Percentiles rank a stretch among this genome's conserved stretches.
Conservation (phyloP, 1,284 basidiomycete genomes). For the Puccinia sorghi region DNA sequence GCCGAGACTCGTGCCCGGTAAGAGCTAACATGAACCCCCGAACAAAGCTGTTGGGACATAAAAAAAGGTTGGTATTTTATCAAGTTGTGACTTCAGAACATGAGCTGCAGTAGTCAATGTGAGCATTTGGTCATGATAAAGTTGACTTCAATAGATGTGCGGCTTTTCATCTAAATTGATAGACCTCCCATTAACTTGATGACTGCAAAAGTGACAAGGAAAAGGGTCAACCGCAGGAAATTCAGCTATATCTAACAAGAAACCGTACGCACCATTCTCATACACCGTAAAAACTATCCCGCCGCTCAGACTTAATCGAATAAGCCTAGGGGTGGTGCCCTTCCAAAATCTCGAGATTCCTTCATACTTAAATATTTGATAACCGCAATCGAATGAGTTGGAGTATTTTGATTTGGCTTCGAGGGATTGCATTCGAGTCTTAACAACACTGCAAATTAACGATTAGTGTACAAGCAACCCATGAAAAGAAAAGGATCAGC, state of each 20-base stretch:
- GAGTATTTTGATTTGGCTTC: slow-evolving; percentile 78
- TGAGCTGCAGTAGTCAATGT: too few species aligned
- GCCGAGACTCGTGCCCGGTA: too few species aligned
- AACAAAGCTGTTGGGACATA: too few species aligned
- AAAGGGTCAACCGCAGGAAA: background rate
- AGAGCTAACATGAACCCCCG: too few species aligned
- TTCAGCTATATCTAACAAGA: slow-evolving; percentile 54
- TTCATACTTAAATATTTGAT: slow-evolving; percentile 72
- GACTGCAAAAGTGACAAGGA: background rate
- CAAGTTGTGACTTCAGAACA: too few species aligned
- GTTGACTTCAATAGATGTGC: too few species aligned
- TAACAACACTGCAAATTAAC: slow-evolving; percentile 71
- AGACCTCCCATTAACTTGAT: slow-evolving; percentile 19
- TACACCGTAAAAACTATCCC: slow-evolving; percentile 95
- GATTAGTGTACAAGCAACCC: slow-evolving; percentile 8
- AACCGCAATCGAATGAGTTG: slow-evolving; percentile 91
- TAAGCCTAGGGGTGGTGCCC: slow-evolving; percentile 85
- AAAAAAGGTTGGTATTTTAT: too few species aligned
- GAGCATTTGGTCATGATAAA: too few species aligned
- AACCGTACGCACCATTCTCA: slow-evolving; percentile 64
- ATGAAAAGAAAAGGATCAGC: slow-evolving; percentile 38
- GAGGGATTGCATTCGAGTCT: slow-evolving; percentile 95
- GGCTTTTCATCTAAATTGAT: slow-evolving; percentile 17
- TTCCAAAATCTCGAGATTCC: slow-evolving; percentile 73
- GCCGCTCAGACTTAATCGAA: slow-evolving; percentile 81